Conservation (phyloP, 345 rosid genomes). For the Balakata baccata region DNA sequence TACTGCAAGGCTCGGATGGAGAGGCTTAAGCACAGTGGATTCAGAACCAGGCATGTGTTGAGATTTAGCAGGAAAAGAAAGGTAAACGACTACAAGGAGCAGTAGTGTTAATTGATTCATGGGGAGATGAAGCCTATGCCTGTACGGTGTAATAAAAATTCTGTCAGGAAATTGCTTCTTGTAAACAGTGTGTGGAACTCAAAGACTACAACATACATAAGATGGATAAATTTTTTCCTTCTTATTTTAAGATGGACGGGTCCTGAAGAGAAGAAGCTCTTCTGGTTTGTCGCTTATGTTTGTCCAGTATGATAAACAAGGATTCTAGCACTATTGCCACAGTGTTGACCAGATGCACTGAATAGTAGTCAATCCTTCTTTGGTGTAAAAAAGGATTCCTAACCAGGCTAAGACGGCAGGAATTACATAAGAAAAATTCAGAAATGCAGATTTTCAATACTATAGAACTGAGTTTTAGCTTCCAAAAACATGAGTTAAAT, state of each 20-base stretch:
- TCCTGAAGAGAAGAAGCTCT: conserved; percentile 8
- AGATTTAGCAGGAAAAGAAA: conserved; percentile 21
- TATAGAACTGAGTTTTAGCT: neutral
- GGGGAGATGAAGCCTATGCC: neutral
- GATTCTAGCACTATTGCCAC: neutral
- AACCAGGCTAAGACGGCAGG: neutral
- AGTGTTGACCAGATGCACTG: neutral
- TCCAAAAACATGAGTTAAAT: too few relatives aligned
- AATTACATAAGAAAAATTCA: neutral
- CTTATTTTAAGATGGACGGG: neutral
- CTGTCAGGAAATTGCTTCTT: neutral
- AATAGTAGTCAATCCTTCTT: neutral
- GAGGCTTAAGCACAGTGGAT: conserved; percentile 7
- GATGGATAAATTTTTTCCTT: neutral
- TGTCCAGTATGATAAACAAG: neutral
- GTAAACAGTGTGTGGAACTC: neutral
- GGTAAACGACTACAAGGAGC: neutral
- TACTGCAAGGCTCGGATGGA: conserved; percentile 20
- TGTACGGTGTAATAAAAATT: neutral
- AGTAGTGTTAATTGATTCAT: conserved; percentile 17
- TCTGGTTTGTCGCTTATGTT: conserved; percentile 1
- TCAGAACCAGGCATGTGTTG: conserved; percentile 5
- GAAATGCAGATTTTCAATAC: neutral
- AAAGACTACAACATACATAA: neutral
- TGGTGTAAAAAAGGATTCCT: neutral